phyloP scores from a whole-genome alignment of 345 rosid species.

The Populus simonii region DNA sequence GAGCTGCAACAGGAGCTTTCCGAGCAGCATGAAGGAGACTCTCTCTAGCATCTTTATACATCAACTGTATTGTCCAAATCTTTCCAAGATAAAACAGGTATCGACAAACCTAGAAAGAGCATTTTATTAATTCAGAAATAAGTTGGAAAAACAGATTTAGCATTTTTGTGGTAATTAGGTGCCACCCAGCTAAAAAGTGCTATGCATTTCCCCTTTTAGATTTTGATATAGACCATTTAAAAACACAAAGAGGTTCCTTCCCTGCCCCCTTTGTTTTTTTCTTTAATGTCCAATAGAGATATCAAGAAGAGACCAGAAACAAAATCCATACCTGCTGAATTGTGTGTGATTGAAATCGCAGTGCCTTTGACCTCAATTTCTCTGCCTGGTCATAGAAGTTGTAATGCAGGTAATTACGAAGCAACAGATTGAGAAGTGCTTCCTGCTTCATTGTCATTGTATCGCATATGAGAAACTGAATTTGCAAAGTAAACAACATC shows the following conservation, averaged over 20 bases:
- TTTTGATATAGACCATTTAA: background rate
- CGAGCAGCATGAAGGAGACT: conserved; percentile 82
- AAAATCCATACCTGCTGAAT: conserved; percentile 59
- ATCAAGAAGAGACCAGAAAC: background rate
- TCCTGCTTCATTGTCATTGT: conserved; percentile 45
- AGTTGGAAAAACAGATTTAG: background rate
- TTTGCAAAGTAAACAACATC: too few species aligned
- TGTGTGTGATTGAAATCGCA: conserved; percentile 80
- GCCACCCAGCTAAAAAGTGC: background rate
- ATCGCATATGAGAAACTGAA: background rate
- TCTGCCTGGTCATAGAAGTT: conserved; percentile 84
- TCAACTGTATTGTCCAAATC: conserved; percentile 76
- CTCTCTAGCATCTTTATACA: conserved; percentile 83
- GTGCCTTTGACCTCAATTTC: conserved; percentile 83
- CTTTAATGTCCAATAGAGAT: background rate
- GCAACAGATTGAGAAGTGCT: conserved; percentile 72
- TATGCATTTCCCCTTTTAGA: background rate
- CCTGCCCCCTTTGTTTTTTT: background rate
- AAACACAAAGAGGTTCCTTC: background rate
- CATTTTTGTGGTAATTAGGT: background rate
- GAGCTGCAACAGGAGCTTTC: conserved; percentile 74
- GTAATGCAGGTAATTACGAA: conserved; percentile 76
- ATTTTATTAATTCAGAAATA: background rate
- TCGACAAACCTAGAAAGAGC: conserved; percentile 62
- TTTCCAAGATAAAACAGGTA: conserved; percentile 82